Evolutionary conservation across 2,329 filamentous ascomycete genomes (phyloP), one percentile per base, ranked within the genome.

Genomic region (Paracamarosporium sp.): DNA sequence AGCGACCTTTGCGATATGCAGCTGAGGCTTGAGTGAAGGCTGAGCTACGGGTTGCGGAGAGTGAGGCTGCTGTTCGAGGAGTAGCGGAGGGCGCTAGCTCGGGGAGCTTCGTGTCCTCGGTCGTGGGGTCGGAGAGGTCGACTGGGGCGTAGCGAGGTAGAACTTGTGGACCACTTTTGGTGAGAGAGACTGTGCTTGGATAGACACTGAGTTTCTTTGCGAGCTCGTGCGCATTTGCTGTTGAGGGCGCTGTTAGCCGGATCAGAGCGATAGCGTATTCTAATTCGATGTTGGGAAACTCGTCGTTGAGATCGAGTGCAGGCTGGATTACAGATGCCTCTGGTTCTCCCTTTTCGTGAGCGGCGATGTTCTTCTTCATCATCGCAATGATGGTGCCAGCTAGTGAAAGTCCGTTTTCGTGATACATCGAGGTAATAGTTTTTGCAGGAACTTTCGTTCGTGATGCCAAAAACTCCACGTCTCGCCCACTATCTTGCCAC

Each of bases 1-100:
- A 93, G 64, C 85, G 88, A 17, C 85, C 84, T 64, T 81, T 84
- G 31, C 86, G 83, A 66, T 86, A 85, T 1, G 86, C 85, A 8
- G 81, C 76, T 9, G 81, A 79, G 3, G 88, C 88, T 75, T 89
- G 83, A 4, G 74, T 74, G 64, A 87, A 86, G 12, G 86, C 86
- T 4, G 78, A 72, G 24, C 76, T 74, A 13, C 84, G 79, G 36
- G 82, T 81, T 4, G 77, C 71, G 46, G 80, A 76, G 55, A 85
- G 79, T 5, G 77, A 72, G 2, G 65, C 56, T 0, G 76, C 72
- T n/a, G 81, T 82, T 17, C 76, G 73, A 11, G 70, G 70, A 6
- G 70, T 69, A 3, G 74, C 71, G 12, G 75, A 67, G 20, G 70
- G 57, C 28, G 70, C 41, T 40, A 72, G 62, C 9, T 60, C 30